Conservation (phyloP, 2,329 filamentous ascomycete species). For the Didymella lethalis region DNA sequence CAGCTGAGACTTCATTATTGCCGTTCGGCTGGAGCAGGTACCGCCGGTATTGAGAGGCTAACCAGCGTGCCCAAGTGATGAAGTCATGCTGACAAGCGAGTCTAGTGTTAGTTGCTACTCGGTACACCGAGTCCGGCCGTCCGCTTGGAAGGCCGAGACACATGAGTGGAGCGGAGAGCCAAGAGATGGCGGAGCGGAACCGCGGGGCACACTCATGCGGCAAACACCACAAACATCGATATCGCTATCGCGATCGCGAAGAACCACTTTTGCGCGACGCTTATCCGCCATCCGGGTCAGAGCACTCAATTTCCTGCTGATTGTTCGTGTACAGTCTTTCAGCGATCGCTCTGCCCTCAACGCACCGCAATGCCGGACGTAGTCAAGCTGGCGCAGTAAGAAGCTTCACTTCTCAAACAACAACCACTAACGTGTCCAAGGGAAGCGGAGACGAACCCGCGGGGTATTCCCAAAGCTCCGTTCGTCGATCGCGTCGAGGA, state of each 20-base stretch:
- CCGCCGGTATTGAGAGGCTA: background rate
- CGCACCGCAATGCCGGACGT: slow-evolving; percentile 17
- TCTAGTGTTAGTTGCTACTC: background rate
- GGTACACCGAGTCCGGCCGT: background rate
- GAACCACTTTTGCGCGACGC: slow-evolving; percentile 14
- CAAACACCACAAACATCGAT: slow-evolving; percentile 20
- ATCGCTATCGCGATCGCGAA: slow-evolving; percentile 1
- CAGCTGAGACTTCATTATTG: background rate
- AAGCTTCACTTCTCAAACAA: background rate
- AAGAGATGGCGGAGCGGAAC: slow-evolving; percentile 8
- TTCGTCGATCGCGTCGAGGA: slow-evolving; percentile 91
- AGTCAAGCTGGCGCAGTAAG: slow-evolving; percentile 25
- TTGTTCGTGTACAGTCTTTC: background rate
- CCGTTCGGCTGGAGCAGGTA: background rate
- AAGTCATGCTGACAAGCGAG: slow-evolving; percentile 6
- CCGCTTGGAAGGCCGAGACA: too few species aligned
- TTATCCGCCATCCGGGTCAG: background rate
- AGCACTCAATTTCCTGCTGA: background rate
- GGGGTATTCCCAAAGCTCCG: slow-evolving; percentile 82
- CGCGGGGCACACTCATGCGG: slow-evolving; percentile 21
- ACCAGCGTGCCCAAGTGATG: background rate
- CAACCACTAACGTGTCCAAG: slow-evolving; percentile 2
- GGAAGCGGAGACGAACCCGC: slow-evolving; percentile 70
- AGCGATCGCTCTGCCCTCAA: background rate
- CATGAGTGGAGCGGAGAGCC: background rate